Evolutionary conservation across 1,284 basidiomycete species (phyloP), one percentile per base, ranked within the genome.

Genomic region (Rhizopogon parksii): DNA sequence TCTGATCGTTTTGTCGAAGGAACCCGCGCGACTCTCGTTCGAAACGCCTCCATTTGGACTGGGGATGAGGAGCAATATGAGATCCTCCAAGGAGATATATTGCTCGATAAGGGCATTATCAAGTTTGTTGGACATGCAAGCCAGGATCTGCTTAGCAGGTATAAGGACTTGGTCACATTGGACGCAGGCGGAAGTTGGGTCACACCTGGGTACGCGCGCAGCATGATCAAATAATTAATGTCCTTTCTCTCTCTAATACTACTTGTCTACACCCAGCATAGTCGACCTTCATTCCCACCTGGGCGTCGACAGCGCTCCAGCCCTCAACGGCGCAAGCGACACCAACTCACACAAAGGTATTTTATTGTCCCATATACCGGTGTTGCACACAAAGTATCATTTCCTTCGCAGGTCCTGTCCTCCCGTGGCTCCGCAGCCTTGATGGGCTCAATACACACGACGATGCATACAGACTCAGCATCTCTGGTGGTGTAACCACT

Each of bases 11-110:
- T 74, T 54, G 81, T 78, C 25, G 55, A 66, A 0, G 80, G 77
- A 4, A 82, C 82, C 0, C 68, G 66, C 17, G 63, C 79, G 12
- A 76, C 77, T 8, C 67, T 82, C 57, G 77, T 90, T 56, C 71
- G 66, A 63, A 88, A 89, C 58, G 87, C 76, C 7, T 83, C 79
- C 0, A 67, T 90, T 9, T 88, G 87, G 85, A 88, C 84, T 0
- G 85, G 85, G 11, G 71, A 74, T 43, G 54, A 78, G 38, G 67
- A 73, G 25, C 76, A 74, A 9, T 69, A 71, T 14, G 77, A 85
- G 61, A 68, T 85, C 34, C 61, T 79, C 3, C 61, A 73, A 27
- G 78, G 71, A 2, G 74, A 79, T 46, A 61, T 79, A 32, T 56
- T 75, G 15, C 59, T 80, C 36, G 71, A 78, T 54, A 68, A 69